A percentile compares a stretch with the other conserved stretches of the same genome.
Conservation (phyloP, 1,139 yeast genomes). For the Suhomyces maxii region DNA sequence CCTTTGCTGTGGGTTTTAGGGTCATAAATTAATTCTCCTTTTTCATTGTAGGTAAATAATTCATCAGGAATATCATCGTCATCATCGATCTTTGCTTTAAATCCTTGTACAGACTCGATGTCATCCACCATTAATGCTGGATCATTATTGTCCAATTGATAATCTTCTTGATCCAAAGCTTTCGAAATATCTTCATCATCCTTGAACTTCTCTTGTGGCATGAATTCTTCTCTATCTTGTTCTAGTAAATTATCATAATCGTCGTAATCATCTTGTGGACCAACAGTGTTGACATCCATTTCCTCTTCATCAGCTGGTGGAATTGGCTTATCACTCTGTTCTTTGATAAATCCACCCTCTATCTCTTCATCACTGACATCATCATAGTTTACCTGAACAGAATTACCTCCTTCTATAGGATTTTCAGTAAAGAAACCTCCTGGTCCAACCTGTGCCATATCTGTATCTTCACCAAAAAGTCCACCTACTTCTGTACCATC, state of each 20-base stretch:
- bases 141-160: too few relatives aligned
- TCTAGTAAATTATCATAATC: not conserved
- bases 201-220: not conserved
- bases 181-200: not conserved
- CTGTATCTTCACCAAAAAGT: too few relatives aligned
- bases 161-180: too few relatives aligned
- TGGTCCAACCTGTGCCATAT: too few relatives aligned
- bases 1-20: conserved; percentile 12
- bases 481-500: not conserved
- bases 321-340: not conserved
- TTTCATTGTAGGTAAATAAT: conserved; percentile 16
- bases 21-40: conserved; percentile 25
- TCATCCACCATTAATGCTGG: not conserved
- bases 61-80: conserved; percentile 18
- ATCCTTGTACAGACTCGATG: not conserved
- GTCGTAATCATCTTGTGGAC: not conserved
- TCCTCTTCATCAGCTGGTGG: not conserved
- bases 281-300: not conserved
- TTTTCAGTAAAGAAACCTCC: not conserved
- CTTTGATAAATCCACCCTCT: conserved; percentile 3
- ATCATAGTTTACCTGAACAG: not conserved
- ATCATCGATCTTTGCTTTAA: not conserved
- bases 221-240: not conserved
- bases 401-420: not conserved
- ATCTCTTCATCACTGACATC: not conserved